Base-by-base conservation (phyloP, 805 yeast genomes). In the Wickerhamomyces queroliae region DNA sequence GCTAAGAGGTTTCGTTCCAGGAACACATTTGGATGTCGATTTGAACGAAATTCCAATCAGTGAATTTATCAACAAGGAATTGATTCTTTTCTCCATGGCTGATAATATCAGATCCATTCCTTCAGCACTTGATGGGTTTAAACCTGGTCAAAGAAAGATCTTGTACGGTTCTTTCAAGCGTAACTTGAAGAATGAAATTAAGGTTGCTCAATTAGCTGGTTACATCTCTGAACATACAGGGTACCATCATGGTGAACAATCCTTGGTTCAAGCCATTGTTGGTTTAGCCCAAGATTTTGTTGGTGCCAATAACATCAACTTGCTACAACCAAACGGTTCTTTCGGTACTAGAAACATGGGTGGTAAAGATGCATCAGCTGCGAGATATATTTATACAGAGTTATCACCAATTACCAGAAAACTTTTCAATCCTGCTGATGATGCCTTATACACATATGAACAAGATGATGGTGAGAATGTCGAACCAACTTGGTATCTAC, bases 331-430 rank as follows among this genome's bases (percentile, higher is more conserved):
- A 35, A 85, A 83, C 59, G 99, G 99, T 71, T 82, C 88, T 25
- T 93, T 93, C 59, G 99, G 99, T 74, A 81, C 96, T 1, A 79
- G 99, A 64, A 90, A 93, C 20, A 73, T 87, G 20, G 99, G 99
- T 62, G 99, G 99, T 68, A 93, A 93, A 61, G 99, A 93, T 69
- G 93, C 90, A 13, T 85, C 98, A n/a, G 97, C 98, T 21, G 82
- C 96, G 34, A 90, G 99, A 75, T 93, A 93, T 69, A 90, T 93
- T 59, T 86, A 76, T 61, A 93, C 99, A 0, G 89, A 86, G 54
- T 66, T 93, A 47, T 78, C 76, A 39, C 78, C 81, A 25, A 70
- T 93, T 36, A 85, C 98, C 0, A 70, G 84, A 41, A 77, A 69
- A 40, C 74, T 91, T 7, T 89, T 91, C 62, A 80, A 85, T 49